Conservation (phyloP, 2,329 filamentous ascomycete species). For the Neospermospora avenae region DNA sequence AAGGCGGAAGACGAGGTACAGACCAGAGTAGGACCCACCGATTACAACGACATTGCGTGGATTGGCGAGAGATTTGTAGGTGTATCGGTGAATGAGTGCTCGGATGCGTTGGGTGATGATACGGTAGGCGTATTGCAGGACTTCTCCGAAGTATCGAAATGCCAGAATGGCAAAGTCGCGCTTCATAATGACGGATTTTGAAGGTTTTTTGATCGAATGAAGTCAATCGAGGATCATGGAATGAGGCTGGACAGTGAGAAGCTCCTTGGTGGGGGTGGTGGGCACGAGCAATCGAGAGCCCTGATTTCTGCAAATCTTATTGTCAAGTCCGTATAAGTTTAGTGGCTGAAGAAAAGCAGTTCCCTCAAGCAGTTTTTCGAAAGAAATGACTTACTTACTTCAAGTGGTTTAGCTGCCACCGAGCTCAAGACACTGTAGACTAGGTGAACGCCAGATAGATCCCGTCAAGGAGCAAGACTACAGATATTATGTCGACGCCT, state of each 20-base stretch:
- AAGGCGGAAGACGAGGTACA: constrained; percentile 36
- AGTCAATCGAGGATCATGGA: background rate
- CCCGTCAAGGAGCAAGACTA: background rate
- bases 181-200: background rate
- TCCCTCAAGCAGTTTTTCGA: no score
- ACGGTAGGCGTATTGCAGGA: constrained; percentile 5
- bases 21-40: constrained; percentile 45
- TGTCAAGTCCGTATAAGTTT: no score
- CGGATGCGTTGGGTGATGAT: constrained; percentile 11
- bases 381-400: no score
- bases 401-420: no score
- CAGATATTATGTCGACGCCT: background rate
- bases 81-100: constrained; percentile 17
- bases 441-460: no score
- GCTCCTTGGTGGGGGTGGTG: background rate
- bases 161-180: background rate
- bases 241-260: background rate
- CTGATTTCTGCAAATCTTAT: no score
- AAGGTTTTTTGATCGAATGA: background rate
- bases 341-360: no score
- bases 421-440: no score
- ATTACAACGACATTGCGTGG: constrained; percentile 40
- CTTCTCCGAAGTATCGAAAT: constrained; percentile 1
- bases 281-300: no score
- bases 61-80: constrained; percentile 12